Evolutionary conservation across 2,329 filamentous ascomycete genomes (phyloP), one percentile per base, ranked within the genome.

Genomic region (Geosmithia morbida): DNA sequence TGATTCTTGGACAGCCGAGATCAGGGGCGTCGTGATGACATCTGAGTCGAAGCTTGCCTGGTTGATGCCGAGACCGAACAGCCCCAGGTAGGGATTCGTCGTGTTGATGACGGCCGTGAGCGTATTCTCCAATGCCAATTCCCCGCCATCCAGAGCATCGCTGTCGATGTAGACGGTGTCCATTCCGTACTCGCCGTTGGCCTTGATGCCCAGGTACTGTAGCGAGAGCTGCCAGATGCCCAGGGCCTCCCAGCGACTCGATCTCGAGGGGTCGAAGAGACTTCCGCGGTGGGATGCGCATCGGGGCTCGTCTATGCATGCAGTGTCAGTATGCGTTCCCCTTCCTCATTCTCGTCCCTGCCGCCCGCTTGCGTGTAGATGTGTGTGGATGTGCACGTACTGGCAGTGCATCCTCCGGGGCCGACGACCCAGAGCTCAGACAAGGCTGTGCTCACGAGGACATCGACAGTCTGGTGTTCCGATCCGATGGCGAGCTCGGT

Each of bases 381-480:
- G 17, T 20, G 19, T 16, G 19, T 16, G 18, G 19, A 16, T 19
- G 14, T 6, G 26, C 22, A 65, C 68, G 55, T 68, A 74, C 72
- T 66, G 41, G 61, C 55, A 52, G 60, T 51, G 52, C 79, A 83
- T 48, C 77, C 80, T 49, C 70, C 67, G 1, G 71, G 65, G 46
- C 79, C 70, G 40, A 87, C 66, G 2, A 78, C 72, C 82, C 83
- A 87, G 42, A 82, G 79, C 60, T 87, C 82, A 37, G 84, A 85
- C 41, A 81, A 70, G 13, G 75, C 72, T 6, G 83, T 87, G 56
- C 81, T 86, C 46, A 81, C 70, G 13, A 70, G 57, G 30, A 70
- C 60, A 52, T 66, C 60, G 50, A 69, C 56, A 10, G 53, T 29
- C 47, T 65, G 57, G 7, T 55, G 55, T 10, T 61, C 53, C 18